phyloP scores from a whole-genome alignment of 2,329 filamentous ascomycete species.

The Didymella glomerata region DNA sequence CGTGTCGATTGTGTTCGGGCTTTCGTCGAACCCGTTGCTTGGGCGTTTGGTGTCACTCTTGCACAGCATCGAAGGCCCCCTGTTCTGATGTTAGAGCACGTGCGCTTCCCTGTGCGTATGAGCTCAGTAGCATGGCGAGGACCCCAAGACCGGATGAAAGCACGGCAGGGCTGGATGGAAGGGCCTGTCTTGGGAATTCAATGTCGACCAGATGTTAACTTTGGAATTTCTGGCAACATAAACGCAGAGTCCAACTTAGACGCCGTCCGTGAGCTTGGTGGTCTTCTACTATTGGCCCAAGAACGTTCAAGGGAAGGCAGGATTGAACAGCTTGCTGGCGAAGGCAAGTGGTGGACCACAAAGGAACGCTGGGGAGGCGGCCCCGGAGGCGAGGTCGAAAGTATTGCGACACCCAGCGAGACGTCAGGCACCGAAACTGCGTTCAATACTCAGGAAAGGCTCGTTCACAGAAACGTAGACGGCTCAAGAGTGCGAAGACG shows the following conservation, averaged over 20 bases:
- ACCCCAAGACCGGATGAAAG: constrained; percentile 61
- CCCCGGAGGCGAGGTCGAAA: constrained; percentile 55
- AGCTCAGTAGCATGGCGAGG: constrained; percentile 63
- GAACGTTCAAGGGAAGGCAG: constrained; percentile 66
- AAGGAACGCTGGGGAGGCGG: constrained; percentile 66
- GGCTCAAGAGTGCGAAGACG: constrained; percentile 50
- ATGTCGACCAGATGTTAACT: constrained; percentile 63
- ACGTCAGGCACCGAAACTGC: constrained; percentile 37
- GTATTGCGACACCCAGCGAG: constrained; percentile 39
- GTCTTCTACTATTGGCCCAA: constrained; percentile 66
- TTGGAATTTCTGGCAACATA: constrained; percentile 52
- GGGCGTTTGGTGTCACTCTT: constrained; percentile 66
- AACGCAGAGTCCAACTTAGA: constrained; percentile 57
- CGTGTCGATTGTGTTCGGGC: constrained; percentile 64
- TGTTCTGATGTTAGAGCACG: constrained; percentile 57
- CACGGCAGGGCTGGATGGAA: constrained; percentile 64
- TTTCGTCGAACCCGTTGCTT: constrained; percentile 66
- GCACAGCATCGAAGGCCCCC: constrained; percentile 57
- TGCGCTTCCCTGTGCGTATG: constrained; percentile 66
- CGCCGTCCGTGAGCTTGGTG: constrained; percentile 65
- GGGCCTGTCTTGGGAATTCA: constrained; percentile 66
- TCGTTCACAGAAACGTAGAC: constrained; percentile 31
- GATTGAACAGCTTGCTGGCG: constrained; percentile 59
- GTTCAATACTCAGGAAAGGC: constrained; percentile 49
- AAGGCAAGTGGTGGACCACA: constrained; percentile 68